Base-by-base conservation (phyloP, 352 stramenopile genomes). In the Phytophthora boehmeriae region DNA sequence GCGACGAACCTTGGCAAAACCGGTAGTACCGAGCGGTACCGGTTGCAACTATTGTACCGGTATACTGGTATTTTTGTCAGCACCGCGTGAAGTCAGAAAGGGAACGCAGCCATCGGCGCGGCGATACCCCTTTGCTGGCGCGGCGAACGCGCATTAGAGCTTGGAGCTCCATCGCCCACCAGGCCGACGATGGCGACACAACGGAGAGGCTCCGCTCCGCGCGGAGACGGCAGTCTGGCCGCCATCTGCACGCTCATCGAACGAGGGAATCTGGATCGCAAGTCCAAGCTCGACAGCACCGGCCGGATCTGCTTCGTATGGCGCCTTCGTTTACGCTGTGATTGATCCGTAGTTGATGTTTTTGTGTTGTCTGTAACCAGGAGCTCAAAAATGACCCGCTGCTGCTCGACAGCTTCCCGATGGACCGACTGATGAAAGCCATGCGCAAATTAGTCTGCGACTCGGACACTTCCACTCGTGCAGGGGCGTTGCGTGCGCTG, bases 351-450 rank as follows among this genome's bases (percentile, higher is more conserved):
- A 30, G 6, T 30, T 32, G 44, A 32, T 23, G 9, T 39, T 39
- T 39, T 39, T 13, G 30, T 36, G 11, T n/a, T n/a, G 25, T 3
- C 34, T 11, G 8, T 11, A 23, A 50, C 20, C 42, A 90, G 83
- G 88, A 96, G 51, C 79, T 96, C 28, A 96, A 96, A 62, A 93
- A 82, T 49, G 83, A 96, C 52, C 85, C 88, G 30, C 63, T 96
- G 58, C 69, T 93, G 54, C 78, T 96, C 5, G 86, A 96, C 53
- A 80, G 66, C 25, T 96, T 96, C 55, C 79, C 88, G 3, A 78
- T 93, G 51, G 83, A 93, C 8, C 76, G 88, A 16, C 53, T 96
- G 10, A 91, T 95, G 71, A 86, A 88, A 30, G 88, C 76, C 54
- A 85, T 92, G 74, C 80, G 88, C 9, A 72, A 82, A 17, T 70